Percentiles rank a stretch among this genome's conserved stretches.
These are phyloP conservation scores for Trichoderma guizhouense DNA, from an alignment of 2,329 filamentous ascomycete genomes.

Conservation along the genomic window DNA sequence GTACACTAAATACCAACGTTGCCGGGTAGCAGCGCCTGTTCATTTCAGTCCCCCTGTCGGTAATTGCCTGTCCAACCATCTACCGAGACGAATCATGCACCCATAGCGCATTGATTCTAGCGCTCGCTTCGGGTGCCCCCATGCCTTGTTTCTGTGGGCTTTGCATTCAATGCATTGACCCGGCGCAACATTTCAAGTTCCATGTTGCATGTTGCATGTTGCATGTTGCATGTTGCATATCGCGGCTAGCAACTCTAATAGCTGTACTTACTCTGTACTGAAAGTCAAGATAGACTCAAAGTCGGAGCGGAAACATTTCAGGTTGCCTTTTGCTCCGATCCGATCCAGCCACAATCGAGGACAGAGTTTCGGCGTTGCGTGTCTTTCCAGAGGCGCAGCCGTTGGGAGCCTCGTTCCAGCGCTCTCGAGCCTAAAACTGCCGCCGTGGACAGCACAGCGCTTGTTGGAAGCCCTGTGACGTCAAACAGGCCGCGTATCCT, in stretches of 20 bases:
- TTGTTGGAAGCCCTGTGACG: slow-evolving; percentile 5
- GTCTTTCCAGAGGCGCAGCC: not conserved
- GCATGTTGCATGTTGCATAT: not conserved
- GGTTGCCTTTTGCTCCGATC: not conserved
- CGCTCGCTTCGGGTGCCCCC: slow-evolving; percentile 2
- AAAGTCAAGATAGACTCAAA: not conserved
- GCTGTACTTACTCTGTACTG: not conserved
- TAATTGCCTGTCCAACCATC: slow-evolving; percentile 7
- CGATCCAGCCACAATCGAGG: not conserved
- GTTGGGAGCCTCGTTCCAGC: not conserved
- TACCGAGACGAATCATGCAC: slow-evolving; percentile 17
- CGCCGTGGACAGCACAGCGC: not conserved
- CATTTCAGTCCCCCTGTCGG: slow-evolving; percentile 6
- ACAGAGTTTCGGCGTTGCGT: not conserved
- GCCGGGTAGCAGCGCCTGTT: slow-evolving; percentile 6
- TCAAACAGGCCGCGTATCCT: slow-evolving; percentile 6
- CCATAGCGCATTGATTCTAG: not conserved
- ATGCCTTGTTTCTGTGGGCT: not conserved
- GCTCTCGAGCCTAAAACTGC: not conserved
- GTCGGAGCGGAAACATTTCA: not conserved
- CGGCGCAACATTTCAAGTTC: not conserved
- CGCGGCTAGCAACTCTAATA: not conserved
- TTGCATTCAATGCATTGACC: not conserved
- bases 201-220: not conserved
- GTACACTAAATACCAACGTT: too few species aligned